These are phyloP conservation scores for Anethum foeniculum DNA, from an alignment of 140 eudicot genomes.

Conservation along the genomic window DNA sequence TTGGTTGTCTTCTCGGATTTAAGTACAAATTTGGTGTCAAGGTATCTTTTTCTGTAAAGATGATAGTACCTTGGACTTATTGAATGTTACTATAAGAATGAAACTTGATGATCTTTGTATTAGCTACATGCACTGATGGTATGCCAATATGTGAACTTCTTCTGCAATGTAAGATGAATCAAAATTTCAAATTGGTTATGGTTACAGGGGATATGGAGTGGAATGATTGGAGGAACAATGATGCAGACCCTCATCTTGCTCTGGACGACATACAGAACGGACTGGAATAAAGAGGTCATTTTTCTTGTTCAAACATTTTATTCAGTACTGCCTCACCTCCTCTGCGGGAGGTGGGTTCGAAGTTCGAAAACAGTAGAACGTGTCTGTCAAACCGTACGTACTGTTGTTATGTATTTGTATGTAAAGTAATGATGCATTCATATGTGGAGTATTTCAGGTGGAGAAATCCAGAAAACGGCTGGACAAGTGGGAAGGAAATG, in stretches of 20 bases:
- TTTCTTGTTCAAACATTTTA: not conserved
- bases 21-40: slow-evolving; percentile 33
- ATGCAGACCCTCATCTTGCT: slow-evolving; percentile 54
- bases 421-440: not conserved
- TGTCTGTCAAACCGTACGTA: not conserved
- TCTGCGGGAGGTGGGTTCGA: not conserved
- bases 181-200: not conserved
- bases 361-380: not conserved
- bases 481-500: slow-evolving; percentile 54
- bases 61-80: not conserved
- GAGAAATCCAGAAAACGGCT: slow-evolving; percentile 49
- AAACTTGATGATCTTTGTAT: not conserved
- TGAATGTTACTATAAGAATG: not conserved
- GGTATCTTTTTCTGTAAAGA: slow-evolving; percentile 14
- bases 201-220: slow-evolving; percentile 60
- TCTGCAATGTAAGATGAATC: not conserved
- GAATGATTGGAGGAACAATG: slow-evolving; percentile 57
- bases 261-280: slow-evolving; percentile 44
- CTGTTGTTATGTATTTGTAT: too few relatives aligned
- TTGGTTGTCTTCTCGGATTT: slow-evolving; percentile 40
- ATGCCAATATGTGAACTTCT: not conserved
- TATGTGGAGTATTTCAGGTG: slow-evolving; percentile 33
- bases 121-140: not conserved
- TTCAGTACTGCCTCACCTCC: too few relatives aligned
- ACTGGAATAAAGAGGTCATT: slow-evolving; percentile 57